A percentile compares a stretch with the other conserved stretches of the same genome.
These are phyloP conservation scores for Nicotiana knightiana DNA, from an alignment of 257 asterid species.

Conservation along the genomic window DNA sequence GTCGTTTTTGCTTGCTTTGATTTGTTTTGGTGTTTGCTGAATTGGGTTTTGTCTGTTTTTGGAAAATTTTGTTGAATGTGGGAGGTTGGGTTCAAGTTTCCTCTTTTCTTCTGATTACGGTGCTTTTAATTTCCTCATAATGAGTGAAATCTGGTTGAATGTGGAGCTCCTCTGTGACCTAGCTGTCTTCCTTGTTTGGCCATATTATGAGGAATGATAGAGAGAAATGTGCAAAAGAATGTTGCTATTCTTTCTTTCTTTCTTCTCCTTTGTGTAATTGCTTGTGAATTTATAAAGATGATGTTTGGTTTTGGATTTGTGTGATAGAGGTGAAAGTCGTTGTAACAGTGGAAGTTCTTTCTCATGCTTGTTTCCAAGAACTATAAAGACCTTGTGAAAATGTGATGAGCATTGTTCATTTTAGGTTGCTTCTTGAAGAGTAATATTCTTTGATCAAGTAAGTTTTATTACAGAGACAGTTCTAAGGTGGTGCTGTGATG, in stretches of 20 bases:
- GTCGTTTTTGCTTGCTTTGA: background rate
- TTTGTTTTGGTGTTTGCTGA: background rate
- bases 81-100: background rate
- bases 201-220: background rate
- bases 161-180: background rate
- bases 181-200: background rate
- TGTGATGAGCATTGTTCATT: background rate
- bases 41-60: background rate
- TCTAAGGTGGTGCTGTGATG: background rate
- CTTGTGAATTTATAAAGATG: background rate
- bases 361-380: background rate
- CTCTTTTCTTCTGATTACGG: background rate
- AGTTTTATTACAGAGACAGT: background rate
- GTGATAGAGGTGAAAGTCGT: background rate
- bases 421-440: background rate
- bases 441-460: background rate
- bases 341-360: background rate
- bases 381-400: background rate
- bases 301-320: background rate
- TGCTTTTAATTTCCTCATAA: background rate
- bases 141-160: background rate
- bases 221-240: background rate
- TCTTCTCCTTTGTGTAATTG: background rate
- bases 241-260: background rate
- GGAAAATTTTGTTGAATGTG: background rate